phyloP scores from a whole-genome alignment of 2,329 filamentous ascomycete species.

The Aspergillus flavus region DNA sequence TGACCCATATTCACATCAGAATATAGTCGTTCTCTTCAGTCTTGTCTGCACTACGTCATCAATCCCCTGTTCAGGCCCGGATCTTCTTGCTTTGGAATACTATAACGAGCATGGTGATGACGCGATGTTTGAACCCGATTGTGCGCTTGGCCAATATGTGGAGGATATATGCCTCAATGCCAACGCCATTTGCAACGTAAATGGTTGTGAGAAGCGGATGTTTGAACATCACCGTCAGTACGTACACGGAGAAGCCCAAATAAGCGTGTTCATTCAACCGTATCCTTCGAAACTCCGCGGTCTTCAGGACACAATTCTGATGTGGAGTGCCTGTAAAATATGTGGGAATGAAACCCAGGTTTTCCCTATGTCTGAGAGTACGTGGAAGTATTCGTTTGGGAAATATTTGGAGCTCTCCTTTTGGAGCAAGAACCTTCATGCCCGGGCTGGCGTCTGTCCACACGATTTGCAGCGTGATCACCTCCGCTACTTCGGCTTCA shows the following conservation, averaged over 20 bases:
- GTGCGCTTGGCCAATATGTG: slow-evolving; percentile 91
- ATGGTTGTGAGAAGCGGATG: slow-evolving; percentile 86
- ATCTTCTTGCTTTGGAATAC: slow-evolving; percentile 86
- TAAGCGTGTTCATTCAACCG: slow-evolving; percentile 86
- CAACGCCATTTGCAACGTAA: slow-evolving; percentile 75
- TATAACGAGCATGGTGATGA: slow-evolving; percentile 84
- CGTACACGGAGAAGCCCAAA: slow-evolving; percentile 90
- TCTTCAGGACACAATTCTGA: slow-evolving; percentile 76
- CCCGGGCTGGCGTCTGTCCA: slow-evolving; percentile 75
- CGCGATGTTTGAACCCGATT: slow-evolving; percentile 76
- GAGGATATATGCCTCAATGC: slow-evolving; percentile 82
- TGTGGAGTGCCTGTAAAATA: slow-evolving; percentile 96
- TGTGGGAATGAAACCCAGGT: slow-evolving; percentile 90
- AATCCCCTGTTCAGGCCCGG: slow-evolving; percentile 88
- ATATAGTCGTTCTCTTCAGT: slow-evolving; percentile 92
- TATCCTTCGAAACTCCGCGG: slow-evolving; percentile 67
- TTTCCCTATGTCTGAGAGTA: slow-evolving; percentile 87
- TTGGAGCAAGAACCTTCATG: slow-evolving; percentile 81
- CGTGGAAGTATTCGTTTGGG: slow-evolving; percentile 97
- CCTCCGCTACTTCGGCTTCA: slow-evolving; percentile 87
- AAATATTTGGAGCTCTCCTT: slow-evolving; percentile 98
- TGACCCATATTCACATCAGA: slow-evolving; percentile 93
- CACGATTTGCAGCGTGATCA: slow-evolving; percentile 94
- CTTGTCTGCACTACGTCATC: slow-evolving; percentile 92
- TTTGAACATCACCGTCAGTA: slow-evolving; percentile 93